Evolutionary conservation across 208 protist species (phyloP).

Genomic region (Herpetomonas samuelpessoai): DNA sequence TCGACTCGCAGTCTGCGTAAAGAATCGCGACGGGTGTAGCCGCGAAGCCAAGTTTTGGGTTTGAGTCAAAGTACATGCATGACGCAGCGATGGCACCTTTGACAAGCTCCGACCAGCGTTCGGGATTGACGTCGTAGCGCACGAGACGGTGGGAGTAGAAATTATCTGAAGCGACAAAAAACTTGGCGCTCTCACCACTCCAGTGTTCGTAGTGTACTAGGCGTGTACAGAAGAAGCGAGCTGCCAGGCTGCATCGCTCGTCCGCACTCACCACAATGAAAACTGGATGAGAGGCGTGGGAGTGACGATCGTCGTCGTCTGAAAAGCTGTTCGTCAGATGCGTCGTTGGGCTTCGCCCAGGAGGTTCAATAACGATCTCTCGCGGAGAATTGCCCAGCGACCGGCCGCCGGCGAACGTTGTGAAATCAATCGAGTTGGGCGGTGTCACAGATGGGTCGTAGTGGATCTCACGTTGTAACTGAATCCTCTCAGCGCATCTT

Average conservation of each 20-base stretch:
- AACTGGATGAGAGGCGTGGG: conserved; percentile 37
- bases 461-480: not conserved
- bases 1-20: conserved; percentile 45
- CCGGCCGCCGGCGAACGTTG: conserved; percentile 9
- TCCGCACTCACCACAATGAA: conserved; percentile 63
- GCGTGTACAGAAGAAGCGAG: conserved; percentile 68
- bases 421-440: conserved; percentile 33
- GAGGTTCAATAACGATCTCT: conserved; percentile 24
- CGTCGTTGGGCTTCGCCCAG: conserved; percentile 12
- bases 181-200: conserved; percentile 61
- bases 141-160: conserved; percentile 31
- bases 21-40: conserved; percentile 55
- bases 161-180: conserved; percentile 32
- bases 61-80: conserved; percentile 44
- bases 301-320: conserved; percentile 16
- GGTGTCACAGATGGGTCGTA: not conserved
- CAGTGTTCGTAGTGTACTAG: conserved; percentile 61
- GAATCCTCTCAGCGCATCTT: no score
- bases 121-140: conserved; percentile 25
- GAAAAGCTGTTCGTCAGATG: not conserved
- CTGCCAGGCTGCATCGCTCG: conserved; percentile 37
- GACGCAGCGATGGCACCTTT: conserved; percentile 24
- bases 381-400: conserved; percentile 6
- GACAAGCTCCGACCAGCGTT: conserved; percentile 33
- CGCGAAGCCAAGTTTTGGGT: conserved; percentile 46